Conservation (phyloP, 305 asterid genomes). For the Fraxinus angustifolia region DNA sequence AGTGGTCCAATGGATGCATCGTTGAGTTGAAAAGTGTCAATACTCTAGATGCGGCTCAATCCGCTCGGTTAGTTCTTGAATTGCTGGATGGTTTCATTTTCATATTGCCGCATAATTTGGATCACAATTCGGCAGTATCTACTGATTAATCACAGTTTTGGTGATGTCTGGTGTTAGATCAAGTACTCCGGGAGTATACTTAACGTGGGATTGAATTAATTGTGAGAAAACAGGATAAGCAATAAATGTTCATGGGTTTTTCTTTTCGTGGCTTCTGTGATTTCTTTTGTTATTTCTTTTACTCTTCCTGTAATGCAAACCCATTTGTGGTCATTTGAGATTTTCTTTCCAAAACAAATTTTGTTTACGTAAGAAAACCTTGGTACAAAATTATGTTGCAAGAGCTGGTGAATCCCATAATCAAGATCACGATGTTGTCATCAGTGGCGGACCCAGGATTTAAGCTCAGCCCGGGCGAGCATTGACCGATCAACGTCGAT, state of each 20-base stretch:
- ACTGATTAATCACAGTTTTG: not conserved
- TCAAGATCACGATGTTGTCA: not conserved
- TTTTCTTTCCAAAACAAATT: not conserved
- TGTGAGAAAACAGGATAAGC: not conserved
- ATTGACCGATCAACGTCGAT: too few species aligned
- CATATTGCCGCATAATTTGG: not conserved
- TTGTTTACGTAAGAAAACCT: not conserved
- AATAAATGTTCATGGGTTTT: not conserved
- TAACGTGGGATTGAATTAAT: slow-evolving; percentile 1
- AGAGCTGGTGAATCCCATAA: not conserved
- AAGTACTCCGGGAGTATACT: not conserved
- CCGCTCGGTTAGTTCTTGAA: not conserved
- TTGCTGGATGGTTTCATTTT: not conserved
- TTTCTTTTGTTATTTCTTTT: not conserved
- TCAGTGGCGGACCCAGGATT: too few species aligned
- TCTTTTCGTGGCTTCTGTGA: not conserved
- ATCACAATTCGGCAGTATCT: not conserved
- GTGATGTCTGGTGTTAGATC: slow-evolving; percentile 15
- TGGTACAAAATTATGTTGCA: not conserved
- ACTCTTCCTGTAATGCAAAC: not conserved
- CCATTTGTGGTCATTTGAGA: not conserved
- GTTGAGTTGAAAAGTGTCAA: not conserved
- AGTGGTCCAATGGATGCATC: not conserved
- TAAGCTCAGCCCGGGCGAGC: too few species aligned
- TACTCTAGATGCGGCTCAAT: not conserved